Evolutionary conservation across 176 grass and related monocot genomes (phyloP).

Genomic region (Zea luxurians): DNA sequence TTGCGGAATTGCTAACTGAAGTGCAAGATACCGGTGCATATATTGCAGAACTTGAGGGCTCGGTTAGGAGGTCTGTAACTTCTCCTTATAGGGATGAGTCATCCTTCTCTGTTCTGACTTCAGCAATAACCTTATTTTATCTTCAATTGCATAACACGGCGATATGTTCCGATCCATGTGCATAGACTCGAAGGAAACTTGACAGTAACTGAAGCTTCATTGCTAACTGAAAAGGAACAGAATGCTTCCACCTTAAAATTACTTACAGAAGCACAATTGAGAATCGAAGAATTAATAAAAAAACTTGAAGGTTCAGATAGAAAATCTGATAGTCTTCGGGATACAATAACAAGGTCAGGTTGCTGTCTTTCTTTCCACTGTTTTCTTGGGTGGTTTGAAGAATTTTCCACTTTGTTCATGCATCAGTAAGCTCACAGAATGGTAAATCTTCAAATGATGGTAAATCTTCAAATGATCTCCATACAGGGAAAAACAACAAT

Average conservation of each 20-base stretch:
- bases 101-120: slow-evolving; percentile 37
- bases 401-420: slow-evolving; percentile 7
- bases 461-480: background rate
- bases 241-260: slow-evolving; percentile 52
- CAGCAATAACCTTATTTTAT: slow-evolving; percentile 44
- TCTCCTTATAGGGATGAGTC: slow-evolving; percentile 30
- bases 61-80: slow-evolving; percentile 58
- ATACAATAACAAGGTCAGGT: slow-evolving; percentile 50
- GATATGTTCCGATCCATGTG: slow-evolving; percentile 1
- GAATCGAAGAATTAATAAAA: slow-evolving; percentile 53
- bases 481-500: background rate
- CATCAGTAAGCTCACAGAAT: background rate
- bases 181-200: slow-evolving; percentile 55
- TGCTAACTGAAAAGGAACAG: slow-evolving; percentile 60
- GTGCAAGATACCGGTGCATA: slow-evolving; percentile 40
- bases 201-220: slow-evolving; percentile 49
- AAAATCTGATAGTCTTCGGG: slow-evolving; percentile 55
- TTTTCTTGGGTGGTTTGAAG: background rate
- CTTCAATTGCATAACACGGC: slow-evolving; percentile 35
- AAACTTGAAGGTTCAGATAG: slow-evolving; percentile 49
- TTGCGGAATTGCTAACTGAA: slow-evolving; percentile 56
- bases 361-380: background rate
- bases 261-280: slow-evolving; percentile 49
- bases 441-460: background rate
- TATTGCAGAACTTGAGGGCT: slow-evolving; percentile 50